Conservation (phyloP, 2,329 filamentous ascomycete species). For the Phoma sp. region DNA sequence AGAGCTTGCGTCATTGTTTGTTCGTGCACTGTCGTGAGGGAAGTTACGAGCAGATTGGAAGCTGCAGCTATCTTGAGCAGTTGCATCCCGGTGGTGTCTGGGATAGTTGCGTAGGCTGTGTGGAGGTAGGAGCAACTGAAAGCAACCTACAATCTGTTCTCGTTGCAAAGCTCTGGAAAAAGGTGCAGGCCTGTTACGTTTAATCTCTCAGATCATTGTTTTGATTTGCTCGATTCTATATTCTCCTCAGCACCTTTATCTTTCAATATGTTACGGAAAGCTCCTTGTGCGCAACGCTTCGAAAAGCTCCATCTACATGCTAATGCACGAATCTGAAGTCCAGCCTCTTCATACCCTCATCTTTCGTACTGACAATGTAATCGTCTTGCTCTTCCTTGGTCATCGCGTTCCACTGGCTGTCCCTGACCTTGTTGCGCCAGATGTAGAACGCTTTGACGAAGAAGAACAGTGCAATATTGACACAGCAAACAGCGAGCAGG, state of each 20-base stretch:
- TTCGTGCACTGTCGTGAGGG: neutral
- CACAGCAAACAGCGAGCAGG: slow-evolving; percentile 41
- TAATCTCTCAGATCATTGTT: too few species aligned
- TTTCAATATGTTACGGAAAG: too few species aligned
- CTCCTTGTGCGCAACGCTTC: too few species aligned
- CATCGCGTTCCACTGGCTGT: slow-evolving; percentile 38
- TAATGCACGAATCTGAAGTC: slow-evolving; percentile 43
- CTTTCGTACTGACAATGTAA: slow-evolving; percentile 36
- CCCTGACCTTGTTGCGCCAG: slow-evolving; percentile 48
- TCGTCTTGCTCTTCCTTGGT: slow-evolving; percentile 37
- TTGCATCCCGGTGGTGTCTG: neutral
- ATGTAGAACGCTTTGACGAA: slow-evolving; percentile 51
- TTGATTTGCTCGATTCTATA: too few species aligned
- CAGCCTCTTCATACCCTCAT: slow-evolving; percentile 38
- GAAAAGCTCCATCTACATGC: neutral
- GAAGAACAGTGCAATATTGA: slow-evolving; percentile 44
- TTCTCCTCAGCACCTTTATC: too few species aligned
- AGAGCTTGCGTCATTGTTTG: neutral
- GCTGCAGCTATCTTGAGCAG: neutral
- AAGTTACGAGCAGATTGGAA: neutral
- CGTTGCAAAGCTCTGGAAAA: too few species aligned
- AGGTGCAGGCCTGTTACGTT: too few species aligned
- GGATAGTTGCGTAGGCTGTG: neutral
- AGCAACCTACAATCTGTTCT: too few species aligned
- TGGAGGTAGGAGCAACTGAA: too few species aligned